Conservation (phyloP, 495 filamentous ascomycete genomes). For the Filosporella fistucella region DNA sequence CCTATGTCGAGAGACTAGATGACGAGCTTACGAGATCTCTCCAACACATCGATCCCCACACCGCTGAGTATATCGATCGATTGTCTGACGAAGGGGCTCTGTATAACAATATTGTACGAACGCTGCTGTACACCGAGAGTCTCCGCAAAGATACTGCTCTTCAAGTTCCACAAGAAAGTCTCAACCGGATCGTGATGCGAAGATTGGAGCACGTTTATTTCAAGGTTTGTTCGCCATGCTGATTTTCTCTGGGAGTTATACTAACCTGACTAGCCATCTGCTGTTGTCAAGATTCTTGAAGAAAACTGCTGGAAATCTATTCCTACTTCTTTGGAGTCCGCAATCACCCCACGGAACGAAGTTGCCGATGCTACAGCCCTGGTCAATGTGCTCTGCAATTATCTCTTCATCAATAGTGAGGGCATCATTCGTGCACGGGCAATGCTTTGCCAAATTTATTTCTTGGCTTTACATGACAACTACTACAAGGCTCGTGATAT, state of each 20-base stretch:
- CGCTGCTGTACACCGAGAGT: constrained; percentile 80
- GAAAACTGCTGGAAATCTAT: constrained; percentile 88
- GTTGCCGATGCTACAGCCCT: constrained; percentile 63
- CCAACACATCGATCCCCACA: constrained; percentile 96
- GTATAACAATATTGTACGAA: constrained; percentile 85
- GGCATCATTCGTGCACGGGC: constrained; percentile 93
- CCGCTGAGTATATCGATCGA: constrained; percentile 95
- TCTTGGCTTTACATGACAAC: constrained; percentile 92
- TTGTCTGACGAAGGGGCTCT: constrained; percentile 87
- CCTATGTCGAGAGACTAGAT: constrained; percentile 91
- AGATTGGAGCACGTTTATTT: constrained; percentile 97
- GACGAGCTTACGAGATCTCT: constrained; percentile 95
- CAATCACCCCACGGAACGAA: constrained; percentile 68
- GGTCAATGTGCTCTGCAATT: constrained; percentile 85
- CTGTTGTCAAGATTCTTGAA: constrained; percentile 89
- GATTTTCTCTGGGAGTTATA: background rate
- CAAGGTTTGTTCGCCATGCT: constrained; percentile 55
- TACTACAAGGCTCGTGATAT: constrained; percentile 97
- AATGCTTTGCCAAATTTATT: constrained; percentile 98
- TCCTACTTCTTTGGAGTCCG: constrained; percentile 65
- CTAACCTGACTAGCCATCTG: constrained; percentile 60
- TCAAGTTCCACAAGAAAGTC: constrained; percentile 70
- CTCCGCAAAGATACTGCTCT: constrained; percentile 66
- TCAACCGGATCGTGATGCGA: constrained; percentile 90
- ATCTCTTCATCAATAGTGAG: constrained; percentile 89